These are phyloP conservation scores for Brassica rapa DNA, from an alignment of 345 rosid genomes.

Conservation along the genomic window DNA sequence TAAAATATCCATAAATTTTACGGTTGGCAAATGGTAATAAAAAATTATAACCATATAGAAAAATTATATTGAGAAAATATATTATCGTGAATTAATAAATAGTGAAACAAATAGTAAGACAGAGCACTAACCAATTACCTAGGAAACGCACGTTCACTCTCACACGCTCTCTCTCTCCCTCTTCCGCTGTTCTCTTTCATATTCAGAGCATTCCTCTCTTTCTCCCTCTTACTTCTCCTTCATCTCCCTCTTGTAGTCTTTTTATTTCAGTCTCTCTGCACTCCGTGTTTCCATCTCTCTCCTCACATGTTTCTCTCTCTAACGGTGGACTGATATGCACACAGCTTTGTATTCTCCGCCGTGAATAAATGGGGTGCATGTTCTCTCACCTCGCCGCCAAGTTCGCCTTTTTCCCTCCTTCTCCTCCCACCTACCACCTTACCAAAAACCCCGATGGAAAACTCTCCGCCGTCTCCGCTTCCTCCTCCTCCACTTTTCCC, in stretches of 20 bases:
- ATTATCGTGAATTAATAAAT: background rate
- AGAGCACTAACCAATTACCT: constrained; percentile 42
- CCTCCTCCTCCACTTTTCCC: constrained; percentile 66
- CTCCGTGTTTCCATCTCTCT: constrained; percentile 3
- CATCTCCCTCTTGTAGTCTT: background rate
- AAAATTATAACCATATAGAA: background rate
- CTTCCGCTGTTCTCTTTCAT: constrained; percentile 8
- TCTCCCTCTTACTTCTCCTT: constrained; percentile 1
- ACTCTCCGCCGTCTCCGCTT: constrained; percentile 60
- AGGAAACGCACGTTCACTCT: constrained; percentile 48
- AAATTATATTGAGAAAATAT: background rate
- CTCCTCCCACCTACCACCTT: constrained; percentile 93
- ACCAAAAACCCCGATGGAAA: constrained; percentile 65
- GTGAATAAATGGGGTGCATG: constrained; percentile 81
- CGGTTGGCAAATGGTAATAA: background rate
- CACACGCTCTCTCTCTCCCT: constrained; percentile 22
- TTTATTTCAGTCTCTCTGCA: background rate
- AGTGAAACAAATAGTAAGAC: constrained; percentile 20
- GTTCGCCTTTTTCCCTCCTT: constrained; percentile 98
- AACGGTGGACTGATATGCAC: constrained; percentile 26
- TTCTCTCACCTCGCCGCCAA: constrained; percentile 92
- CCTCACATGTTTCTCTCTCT: constrained; percentile 12
- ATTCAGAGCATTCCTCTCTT: constrained; percentile 13
- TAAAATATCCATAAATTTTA: background rate
- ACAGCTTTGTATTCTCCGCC: constrained; percentile 32